Base-by-base conservation (phyloP, 306 rosid species). In the Corylus americana region DNA sequence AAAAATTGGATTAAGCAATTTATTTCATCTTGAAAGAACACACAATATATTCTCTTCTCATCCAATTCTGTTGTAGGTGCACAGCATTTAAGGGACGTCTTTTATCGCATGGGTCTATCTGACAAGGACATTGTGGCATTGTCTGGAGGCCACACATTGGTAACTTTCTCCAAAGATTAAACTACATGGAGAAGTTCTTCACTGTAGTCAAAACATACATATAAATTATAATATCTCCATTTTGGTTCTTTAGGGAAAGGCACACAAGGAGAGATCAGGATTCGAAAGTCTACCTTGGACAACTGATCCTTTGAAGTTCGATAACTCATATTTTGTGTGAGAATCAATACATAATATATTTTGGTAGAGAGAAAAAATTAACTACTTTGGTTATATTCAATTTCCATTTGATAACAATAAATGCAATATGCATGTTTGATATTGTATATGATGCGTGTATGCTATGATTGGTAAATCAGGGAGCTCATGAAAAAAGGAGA, bases 91-190 rank as follows among this genome's bases (percentile, higher is more conserved):
- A 90, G 94, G 77, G 86, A 87, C 1, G 42, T 87, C 10, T 95
- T 93, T 75, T 70, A 79, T 71, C 93, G 93, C 48, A 93, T 93
- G 99, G 92, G 94, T 48, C 85, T 95, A 11, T 51, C 55, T 27
- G 94, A 93, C 85, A 85, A 57, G 85, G 98, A 95, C 88, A 91
- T 93, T 25, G 99, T 91, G 79, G 98, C 80, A 6, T 86, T 95
- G 4, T 93, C 99, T 10, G 99, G 99, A 77, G 98, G 92, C 62
- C 99, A 95, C 82, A 95, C 97, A 55, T 74, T 95, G 94, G 99
- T 93, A 84, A 80, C 48, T 14, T 76, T 76, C 71, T 79, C 17
- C 35, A 57, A 63, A 54, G 50, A 45, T 71, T 76, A 49, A 61
- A 81, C 77, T 13, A 48, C 18, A n/a, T 22, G 45, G n/a, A 5